A percentile compares a stretch with the other conserved stretches of the same genome.
Conservation (phyloP, 129 eudicot species). For the Helianthus annuus region DNA sequence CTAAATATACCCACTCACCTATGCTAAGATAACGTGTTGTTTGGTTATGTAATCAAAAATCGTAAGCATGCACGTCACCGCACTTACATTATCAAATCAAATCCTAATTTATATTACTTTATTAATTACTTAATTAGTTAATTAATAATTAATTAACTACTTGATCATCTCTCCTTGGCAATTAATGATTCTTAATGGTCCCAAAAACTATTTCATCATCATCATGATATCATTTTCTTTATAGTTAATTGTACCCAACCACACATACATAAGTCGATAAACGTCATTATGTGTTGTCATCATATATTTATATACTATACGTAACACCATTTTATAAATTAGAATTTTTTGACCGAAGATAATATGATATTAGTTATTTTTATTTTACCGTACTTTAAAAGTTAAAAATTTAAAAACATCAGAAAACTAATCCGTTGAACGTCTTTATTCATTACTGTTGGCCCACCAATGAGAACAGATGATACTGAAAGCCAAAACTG, state of each 20-base stretch:
- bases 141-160: not conserved
- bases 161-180: no score
- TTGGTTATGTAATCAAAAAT: not conserved
- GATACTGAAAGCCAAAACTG: no score
- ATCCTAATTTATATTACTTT: not conserved
- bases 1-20: not conserved
- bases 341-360: no score
- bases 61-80: slow-evolving; percentile 15
- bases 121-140: not conserved
- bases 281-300: no score
- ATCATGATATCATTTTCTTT: not conserved
- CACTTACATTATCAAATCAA: slow-evolving; percentile 10
- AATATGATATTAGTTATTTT: no score
- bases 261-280: not conserved
- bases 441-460: no score
- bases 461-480: no score
- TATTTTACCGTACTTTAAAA: no score
- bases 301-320: no score
- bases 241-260: not conserved
- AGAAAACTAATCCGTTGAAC: no score
- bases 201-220: not conserved
- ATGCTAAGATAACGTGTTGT: not conserved
- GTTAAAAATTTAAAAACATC: no score
- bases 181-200: slow-evolving; percentile 4
- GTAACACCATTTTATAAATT: no score